Evolutionary conservation across 257 asterid genomes (phyloP).

Genomic region (Cinchona pubescens): DNA sequence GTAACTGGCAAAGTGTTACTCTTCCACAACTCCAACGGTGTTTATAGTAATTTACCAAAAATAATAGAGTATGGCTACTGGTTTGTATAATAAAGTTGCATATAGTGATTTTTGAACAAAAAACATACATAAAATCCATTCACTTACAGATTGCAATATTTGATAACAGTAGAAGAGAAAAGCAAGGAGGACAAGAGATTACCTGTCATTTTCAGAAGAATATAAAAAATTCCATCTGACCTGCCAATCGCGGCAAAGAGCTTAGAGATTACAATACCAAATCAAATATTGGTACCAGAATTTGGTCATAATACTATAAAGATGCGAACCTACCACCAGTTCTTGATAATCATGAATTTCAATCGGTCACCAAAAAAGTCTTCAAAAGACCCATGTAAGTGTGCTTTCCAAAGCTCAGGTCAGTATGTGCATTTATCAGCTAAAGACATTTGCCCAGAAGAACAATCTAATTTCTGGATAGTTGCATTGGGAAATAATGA

Average conservation of each 20-base stretch:
- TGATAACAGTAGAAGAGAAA: background rate
- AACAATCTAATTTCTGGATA: conserved; percentile 10
- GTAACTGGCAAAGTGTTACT: background rate
- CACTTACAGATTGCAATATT: background rate
- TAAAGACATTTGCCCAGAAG: conserved; percentile 8
- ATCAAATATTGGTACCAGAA: background rate
- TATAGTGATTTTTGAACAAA: background rate
- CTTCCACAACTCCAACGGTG: background rate
- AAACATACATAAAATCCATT: background rate
- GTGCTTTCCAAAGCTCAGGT: background rate
- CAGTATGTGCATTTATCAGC: background rate
- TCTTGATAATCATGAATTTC: background rate
- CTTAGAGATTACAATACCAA: background rate
- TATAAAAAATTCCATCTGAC: conserved; percentile 2
- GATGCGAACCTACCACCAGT: conserved; percentile 12
- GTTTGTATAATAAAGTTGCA: background rate
- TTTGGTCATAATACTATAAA: background rate
- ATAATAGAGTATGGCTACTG: background rate
- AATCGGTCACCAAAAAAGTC: background rate
- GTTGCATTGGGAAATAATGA: background rate
- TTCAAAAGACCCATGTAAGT: background rate
- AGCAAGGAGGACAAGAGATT: background rate
- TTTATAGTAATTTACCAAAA: background rate
- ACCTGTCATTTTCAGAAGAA: conserved; percentile 14
- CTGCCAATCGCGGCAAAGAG: conserved; percentile 6